phyloP scores from a whole-genome alignment of 116 monocot species.

The Thalassia testudinum region DNA sequence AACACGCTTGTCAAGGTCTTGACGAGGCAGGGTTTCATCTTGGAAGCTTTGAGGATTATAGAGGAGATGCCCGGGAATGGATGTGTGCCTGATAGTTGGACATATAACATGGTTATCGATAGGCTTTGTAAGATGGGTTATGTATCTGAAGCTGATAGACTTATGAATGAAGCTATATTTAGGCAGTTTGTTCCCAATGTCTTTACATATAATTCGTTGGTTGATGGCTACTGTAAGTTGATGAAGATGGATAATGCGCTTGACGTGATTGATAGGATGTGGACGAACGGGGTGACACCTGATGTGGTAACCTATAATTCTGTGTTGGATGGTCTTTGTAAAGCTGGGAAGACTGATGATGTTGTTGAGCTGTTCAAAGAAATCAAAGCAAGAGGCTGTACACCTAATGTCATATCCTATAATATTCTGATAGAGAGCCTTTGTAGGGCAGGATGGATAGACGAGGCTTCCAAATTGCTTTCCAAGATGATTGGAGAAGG shows the following conservation, averaged over 20 bases:
- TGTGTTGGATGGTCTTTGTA: conserved; percentile 76
- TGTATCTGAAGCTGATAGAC: conserved; percentile 48
- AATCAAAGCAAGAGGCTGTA: conserved; percentile 53
- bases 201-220: conserved; percentile 76
- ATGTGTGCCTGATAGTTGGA: conserved; percentile 61
- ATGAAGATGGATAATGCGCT: conserved; percentile 61
- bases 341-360: conserved; percentile 54
- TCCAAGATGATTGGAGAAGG: conserved; percentile 53
- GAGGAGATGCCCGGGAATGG: conserved; percentile 60
- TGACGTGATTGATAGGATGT: conserved; percentile 70
- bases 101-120: conserved; percentile 79
- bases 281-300: conserved; percentile 56
- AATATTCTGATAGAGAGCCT: conserved; percentile 79
- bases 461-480: conserved; percentile 49
- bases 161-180: conserved; percentile 58
- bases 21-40: conserved; percentile 47
- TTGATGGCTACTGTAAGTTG: conserved; percentile 78
- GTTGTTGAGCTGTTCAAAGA: conserved; percentile 63
- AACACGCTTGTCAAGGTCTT: conserved; percentile 79
- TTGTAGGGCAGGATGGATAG: conserved; percentile 37
- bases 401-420: conserved; percentile 75
- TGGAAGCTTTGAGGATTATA: conserved; percentile 62
- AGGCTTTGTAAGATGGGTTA: conserved; percentile 82
- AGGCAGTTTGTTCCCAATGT: conserved; percentile 70
- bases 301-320: conserved; percentile 83